Evolutionary conservation across 345 rosid genomes (phyloP).

Genomic region (Citrus hindsii): DNA sequence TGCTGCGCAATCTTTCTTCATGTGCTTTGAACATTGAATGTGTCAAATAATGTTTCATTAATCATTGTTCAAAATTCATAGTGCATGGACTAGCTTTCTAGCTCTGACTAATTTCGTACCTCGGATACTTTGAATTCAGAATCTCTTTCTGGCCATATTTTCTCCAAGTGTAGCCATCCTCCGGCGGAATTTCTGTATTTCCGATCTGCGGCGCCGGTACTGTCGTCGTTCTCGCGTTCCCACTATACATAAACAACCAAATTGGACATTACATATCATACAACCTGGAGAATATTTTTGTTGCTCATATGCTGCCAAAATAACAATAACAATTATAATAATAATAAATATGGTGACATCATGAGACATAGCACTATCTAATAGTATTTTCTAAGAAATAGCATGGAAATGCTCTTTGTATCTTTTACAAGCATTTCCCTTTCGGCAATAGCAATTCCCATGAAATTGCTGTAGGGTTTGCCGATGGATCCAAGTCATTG

Average conservation of each 20-base stretch:
- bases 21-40: not conserved
- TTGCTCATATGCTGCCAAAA: not conserved
- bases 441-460: not conserved
- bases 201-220: slow-evolving; percentile 60
- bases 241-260: not conserved
- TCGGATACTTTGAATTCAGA: slow-evolving; percentile 59
- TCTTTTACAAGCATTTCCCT: not conserved
- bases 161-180: slow-evolving; percentile 78
- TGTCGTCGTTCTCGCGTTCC: slow-evolving; percentile 8
- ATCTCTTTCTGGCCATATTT: slow-evolving; percentile 94
- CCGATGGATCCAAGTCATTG: not conserved
- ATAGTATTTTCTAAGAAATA: slow-evolving; percentile 1
- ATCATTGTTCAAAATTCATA: not conserved
- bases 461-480: not conserved
- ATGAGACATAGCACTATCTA: too few relatives aligned
- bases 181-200: slow-evolving; percentile 71
- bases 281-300: not conserved
- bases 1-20: not conserved
- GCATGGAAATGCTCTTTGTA: slow-evolving; percentile 10
- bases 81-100: too few relatives aligned
- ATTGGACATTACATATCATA: not conserved
- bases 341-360: not conserved
- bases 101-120: slow-evolving; percentile 35
- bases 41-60: not conserved
- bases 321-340: not conserved